Evolutionary conservation across 495 filamentous ascomycete species (phyloP), one percentile per base, ranked within the genome.

Genomic region (Penicillium turbatum): DNA sequence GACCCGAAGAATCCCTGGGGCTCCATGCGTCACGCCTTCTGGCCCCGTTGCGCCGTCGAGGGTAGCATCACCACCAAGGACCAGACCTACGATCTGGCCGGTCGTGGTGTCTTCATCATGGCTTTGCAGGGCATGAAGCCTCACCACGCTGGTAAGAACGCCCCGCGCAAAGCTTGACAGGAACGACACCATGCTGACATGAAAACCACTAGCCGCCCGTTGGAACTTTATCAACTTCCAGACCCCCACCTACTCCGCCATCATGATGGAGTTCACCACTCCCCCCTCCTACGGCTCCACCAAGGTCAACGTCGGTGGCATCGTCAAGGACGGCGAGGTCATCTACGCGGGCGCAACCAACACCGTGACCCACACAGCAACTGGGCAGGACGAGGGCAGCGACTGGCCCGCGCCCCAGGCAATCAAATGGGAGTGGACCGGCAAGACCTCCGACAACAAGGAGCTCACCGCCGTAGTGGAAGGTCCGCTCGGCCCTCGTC

Each of bases 81-180:
- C 36, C 86, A 90, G 47, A 85, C 85, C n/a, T 74, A 95, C 34
- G 84, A 97, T 63, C 83, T 95, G 67, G 85, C 81, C 49, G 93
- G 93, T 37, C 81, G 74, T 54, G 90, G 82, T 21, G 71, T 95
- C 56, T 88, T 90, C 69, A 75, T 83, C 57, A 85, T 90, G 68
- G 90, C 89, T 30, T 75, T 97, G 35, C 93, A 98, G 69, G 93
- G 90, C 58, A 97, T 97, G 95, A 98, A 97, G 78, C 93, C 93
- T 12, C 93, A 98, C 67, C 95, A 97, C 72, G 90, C 90, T 36
- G 85, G 85, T 88, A 79, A 53, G 74, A 60, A 29, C n/a, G n/a
- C 15, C 48, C 36, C 11, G 0, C 26, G 27, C 5, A 39, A 12
- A 12, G 13, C 13, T 27, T 12, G 13, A 11, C 34, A 17, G 1